Percentiles rank a stretch among this genome's conserved stretches.
phyloP scores from a whole-genome alignment of 2,329 filamentous ascomycete species.

The Hymenotorrendiella dingleyae region DNA sequence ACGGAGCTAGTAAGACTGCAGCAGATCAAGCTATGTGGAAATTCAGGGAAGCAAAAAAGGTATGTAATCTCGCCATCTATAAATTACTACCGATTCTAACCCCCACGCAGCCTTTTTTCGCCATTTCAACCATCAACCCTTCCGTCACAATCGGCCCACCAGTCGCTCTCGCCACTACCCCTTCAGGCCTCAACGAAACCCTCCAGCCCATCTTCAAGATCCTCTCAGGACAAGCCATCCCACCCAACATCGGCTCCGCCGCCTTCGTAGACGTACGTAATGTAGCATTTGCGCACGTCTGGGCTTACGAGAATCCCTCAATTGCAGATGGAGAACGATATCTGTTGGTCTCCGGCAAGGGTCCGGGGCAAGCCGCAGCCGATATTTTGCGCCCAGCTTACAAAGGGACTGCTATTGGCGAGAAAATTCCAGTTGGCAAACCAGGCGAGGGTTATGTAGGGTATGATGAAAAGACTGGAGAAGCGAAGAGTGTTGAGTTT shows the following conservation, averaged over 20 bases:
- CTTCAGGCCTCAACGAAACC: conserved; percentile 31
- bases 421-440: conserved; percentile 33
- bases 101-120: conserved; percentile 32
- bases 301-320: conserved; percentile 32
- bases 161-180: conserved; percentile 27
- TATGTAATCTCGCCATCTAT: conserved; percentile 14
- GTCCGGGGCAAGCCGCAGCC: conserved; percentile 33
- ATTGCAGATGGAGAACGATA: conserved; percentile 37
- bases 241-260: conserved; percentile 23
- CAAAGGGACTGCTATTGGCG: conserved; percentile 27
- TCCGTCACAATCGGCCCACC: conserved; percentile 38
- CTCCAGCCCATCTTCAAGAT: conserved; percentile 31
- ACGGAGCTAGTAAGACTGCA: conserved; percentile 36
- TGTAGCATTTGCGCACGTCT: conserved; percentile 36
- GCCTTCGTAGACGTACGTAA: conserved; percentile 40
- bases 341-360: conserved; percentile 31
- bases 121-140: conserved; percentile 36
- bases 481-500: conserved; percentile 13
- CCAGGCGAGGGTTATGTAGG: conserved; percentile 36
- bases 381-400: conserved; percentile 37
- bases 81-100: not conserved
- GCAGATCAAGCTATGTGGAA: conserved; percentile 36
- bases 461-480: conserved; percentile 20
- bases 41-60: conserved; percentile 32
- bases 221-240: conserved; percentile 29